A percentile compares a stretch with the other conserved stretches of the same genome.
phyloP scores from a whole-genome alignment of 495 filamentous ascomycete genomes.

The Podospora bellae-mahoneyi region DNA sequence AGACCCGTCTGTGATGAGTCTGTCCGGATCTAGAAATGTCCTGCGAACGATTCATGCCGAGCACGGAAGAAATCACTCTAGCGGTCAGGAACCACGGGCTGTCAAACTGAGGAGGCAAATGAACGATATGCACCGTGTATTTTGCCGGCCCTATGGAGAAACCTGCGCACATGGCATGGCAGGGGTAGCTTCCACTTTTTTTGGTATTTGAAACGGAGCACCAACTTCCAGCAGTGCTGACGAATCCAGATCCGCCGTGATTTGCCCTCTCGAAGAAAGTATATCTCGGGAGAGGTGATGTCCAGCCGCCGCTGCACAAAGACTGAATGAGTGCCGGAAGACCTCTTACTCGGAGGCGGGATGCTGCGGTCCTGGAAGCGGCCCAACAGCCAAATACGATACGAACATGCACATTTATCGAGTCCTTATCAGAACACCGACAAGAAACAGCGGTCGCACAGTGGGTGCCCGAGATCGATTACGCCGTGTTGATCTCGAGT shows the following conservation, averaged over 20 bases:
- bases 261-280: neutral
- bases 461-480: neutral
- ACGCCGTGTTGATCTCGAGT: neutral
- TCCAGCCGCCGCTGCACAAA: neutral
- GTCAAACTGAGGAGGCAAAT: constrained; percentile 2
- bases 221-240: constrained; percentile 6
- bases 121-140: constrained; percentile 16
- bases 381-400: constrained; percentile 5
- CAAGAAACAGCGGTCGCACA: neutral
- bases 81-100: neutral
- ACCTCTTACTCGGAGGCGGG: constrained; percentile 3
- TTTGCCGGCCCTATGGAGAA: constrained; percentile 34
- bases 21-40: constrained; percentile 10
- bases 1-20: neutral
- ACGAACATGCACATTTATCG: constrained; percentile 2
- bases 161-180: constrained; percentile 29
- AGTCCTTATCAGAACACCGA: constrained; percentile 13
- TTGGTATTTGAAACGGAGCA: constrained; percentile 23
- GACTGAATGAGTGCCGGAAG: neutral
- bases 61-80: constrained; percentile 13
- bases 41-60: constrained; percentile 16
- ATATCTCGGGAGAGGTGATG: neutral
- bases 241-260: neutral
- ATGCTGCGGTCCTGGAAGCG: neutral
- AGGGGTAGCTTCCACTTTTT: constrained; percentile 22